Conservation (phyloP, 2,329 filamentous ascomycete genomes). For the Bipolaris oryzae region DNA sequence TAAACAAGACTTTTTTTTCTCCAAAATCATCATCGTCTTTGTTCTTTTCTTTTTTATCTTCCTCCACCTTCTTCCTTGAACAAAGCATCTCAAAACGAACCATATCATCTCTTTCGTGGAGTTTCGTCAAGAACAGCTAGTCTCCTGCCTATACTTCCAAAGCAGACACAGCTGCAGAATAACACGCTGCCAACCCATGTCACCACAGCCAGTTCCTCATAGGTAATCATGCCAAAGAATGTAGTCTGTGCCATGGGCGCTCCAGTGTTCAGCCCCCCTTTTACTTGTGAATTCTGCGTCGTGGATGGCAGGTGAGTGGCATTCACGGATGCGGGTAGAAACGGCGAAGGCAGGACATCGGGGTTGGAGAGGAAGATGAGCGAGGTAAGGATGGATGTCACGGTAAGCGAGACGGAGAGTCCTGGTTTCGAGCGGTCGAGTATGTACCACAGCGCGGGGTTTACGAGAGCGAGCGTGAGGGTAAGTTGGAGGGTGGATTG, state of each 20-base stretch:
- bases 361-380: constrained; percentile 77
- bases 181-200: constrained; percentile 93
- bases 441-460: constrained; percentile 94
- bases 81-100: neutral
- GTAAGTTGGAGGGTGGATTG: constrained; percentile 93
- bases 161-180: constrained; percentile 93
- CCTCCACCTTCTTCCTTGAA: no score
- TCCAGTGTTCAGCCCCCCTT: constrained; percentile 2
- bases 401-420: constrained; percentile 75
- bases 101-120: constrained; percentile 17
- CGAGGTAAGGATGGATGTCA: constrained; percentile 76
- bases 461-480: constrained; percentile 84
- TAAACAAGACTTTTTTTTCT: neutral
- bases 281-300: constrained; percentile 8
- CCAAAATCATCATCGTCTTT: neutral
- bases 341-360: constrained; percentile 69
- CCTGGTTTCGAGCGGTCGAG: constrained; percentile 89
- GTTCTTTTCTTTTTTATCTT: no score
- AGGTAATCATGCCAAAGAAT: constrained; percentile 63
- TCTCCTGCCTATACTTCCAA: constrained; percentile 90
- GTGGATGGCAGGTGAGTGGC: constrained; percentile 25
- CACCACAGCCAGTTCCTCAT: constrained; percentile 71
- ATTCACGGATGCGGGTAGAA: constrained; percentile 31
- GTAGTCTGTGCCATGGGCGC: constrained; percentile 19
- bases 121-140: constrained; percentile 58